Percentiles rank a stretch among this genome's conserved stretches.
Evolutionary conservation across 805 yeast genomes (phyloP).

Genomic region (Cyberlindnera euphorbiiphila): DNA sequence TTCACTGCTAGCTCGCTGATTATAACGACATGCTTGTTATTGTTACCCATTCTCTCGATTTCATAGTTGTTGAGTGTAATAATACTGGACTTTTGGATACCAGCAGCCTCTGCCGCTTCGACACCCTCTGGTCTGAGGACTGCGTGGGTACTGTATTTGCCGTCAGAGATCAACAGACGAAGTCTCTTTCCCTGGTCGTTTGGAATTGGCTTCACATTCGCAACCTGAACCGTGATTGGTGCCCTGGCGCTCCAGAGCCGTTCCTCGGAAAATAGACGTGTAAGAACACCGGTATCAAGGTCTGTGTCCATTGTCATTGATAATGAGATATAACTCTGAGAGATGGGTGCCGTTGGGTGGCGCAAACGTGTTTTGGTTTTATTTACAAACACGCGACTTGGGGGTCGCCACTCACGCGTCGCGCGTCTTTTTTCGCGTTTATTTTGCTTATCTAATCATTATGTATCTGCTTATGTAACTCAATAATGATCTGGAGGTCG

Average conservation of each 20-base stretch:
- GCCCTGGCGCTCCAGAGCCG: conserved; percentile 17
- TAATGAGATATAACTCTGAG: too few relatives aligned
- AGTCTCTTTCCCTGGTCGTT: conserved; percentile 40
- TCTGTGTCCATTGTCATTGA: conserved; percentile 4
- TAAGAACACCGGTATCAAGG: conserved; percentile 19
- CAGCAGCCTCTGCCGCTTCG: conserved; percentile 40
- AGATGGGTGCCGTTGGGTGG: too few relatives aligned
- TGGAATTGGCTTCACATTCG: conserved; percentile 34
- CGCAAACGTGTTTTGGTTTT: conserved; percentile 9
- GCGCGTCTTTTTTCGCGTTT: neutral
- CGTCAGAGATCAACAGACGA: conserved; percentile 50
- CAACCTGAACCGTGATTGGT: conserved; percentile 35
- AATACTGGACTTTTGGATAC: conserved; percentile 43
- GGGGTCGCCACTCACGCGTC: too few relatives aligned
- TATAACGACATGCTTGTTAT: conserved; percentile 30
- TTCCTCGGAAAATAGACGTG: conserved; percentile 21
- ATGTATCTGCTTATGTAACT: too few relatives aligned
- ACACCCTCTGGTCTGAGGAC: conserved; percentile 49
- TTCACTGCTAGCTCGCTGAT: conserved; percentile 25
- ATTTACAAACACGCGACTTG: neutral
- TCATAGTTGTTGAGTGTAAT: conserved; percentile 39
- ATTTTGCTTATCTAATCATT: too few relatives aligned
- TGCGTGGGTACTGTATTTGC: conserved; percentile 46
- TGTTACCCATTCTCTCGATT: conserved; percentile 37
- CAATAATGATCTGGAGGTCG: too few relatives aligned